phyloP scores from a whole-genome alignment of 148 eudicot genomes.

The Dysphania ambrosioides region DNA sequence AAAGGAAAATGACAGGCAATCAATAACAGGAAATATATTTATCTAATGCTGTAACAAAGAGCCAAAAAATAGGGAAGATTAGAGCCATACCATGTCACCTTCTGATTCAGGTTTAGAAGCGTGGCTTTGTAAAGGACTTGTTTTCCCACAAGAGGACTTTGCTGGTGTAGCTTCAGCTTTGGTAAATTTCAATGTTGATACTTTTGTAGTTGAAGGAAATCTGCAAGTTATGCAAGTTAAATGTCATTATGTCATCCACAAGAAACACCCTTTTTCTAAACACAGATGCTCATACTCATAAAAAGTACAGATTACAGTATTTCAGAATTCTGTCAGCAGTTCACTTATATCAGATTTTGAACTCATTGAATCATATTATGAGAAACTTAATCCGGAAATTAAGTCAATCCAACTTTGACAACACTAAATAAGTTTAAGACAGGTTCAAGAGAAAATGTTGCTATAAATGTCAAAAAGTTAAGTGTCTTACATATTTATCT shows the following conservation, averaged over 20 bases:
- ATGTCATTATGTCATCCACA: not conserved
- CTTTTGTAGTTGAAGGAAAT: slow-evolving; percentile 54
- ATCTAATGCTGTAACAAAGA: not conserved
- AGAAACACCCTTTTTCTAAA: not conserved
- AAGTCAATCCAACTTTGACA: not conserved
- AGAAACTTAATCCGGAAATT: not conserved
- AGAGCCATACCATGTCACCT: slow-evolving; percentile 39
- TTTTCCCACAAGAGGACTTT: slow-evolving; percentile 51
- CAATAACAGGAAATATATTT: not conserved
- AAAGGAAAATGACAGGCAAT: slow-evolving; percentile 16
- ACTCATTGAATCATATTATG: not conserved
- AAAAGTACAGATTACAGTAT: not conserved
- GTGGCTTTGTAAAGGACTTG: slow-evolving; percentile 36
- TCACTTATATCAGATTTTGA: not conserved
- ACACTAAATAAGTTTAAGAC: not conserved
- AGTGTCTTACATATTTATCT: not conserved
- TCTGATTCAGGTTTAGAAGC: slow-evolving; percentile 41
- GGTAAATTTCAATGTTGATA: slow-evolving; percentile 44
- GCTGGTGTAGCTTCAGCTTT: slow-evolving; percentile 52
- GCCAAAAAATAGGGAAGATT: not conserved
- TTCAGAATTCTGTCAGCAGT: not conserved
- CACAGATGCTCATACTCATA: not conserved
- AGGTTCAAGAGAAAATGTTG: not conserved
- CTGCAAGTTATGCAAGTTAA: slow-evolving; percentile 34
- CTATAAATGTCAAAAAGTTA: not conserved